These are phyloP conservation scores for Penicillium sp. DNA, from an alignment of 2,329 filamentous ascomycete genomes.

Conservation along the genomic window DNA sequence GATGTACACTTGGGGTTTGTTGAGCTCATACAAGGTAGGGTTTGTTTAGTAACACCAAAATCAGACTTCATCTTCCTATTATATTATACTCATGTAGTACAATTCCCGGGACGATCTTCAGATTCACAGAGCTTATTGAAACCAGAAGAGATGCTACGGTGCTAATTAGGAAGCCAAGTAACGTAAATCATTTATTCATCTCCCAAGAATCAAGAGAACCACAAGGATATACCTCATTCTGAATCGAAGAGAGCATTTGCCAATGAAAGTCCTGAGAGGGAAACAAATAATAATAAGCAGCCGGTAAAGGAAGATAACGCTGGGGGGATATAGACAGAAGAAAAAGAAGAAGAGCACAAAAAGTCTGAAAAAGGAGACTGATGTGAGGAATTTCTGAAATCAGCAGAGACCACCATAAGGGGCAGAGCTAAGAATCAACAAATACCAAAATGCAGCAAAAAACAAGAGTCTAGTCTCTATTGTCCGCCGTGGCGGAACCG, in stretches of 20 bases:
- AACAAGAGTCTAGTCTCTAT: conserved; percentile 10
- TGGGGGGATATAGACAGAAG: conserved; percentile 16
- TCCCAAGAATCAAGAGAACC: not conserved
- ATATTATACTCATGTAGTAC: not conserved
- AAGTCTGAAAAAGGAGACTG: not conserved
- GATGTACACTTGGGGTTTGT: not conserved
- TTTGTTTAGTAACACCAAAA: not conserved
- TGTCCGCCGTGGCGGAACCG: conserved; percentile 27
- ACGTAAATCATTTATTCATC: not conserved
- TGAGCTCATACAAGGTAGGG: not conserved
- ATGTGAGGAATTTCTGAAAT: not conserved
- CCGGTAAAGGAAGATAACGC: not conserved
- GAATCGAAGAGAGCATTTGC: not conserved
- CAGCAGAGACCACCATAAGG: not conserved
- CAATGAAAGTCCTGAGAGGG: not conserved
- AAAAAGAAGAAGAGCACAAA: not conserved
- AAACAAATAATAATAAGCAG: not conserved
- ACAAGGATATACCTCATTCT: not conserved
- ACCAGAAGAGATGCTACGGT: not conserved
- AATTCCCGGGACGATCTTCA: not conserved
- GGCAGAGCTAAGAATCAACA: not conserved
- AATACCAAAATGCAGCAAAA: conserved; percentile 1
- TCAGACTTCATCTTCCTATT: not conserved
- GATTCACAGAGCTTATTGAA: not conserved
- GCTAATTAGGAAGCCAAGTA: not conserved